Conservation (phyloP, 805 yeast species). For the Candida broadrunensis region DNA sequence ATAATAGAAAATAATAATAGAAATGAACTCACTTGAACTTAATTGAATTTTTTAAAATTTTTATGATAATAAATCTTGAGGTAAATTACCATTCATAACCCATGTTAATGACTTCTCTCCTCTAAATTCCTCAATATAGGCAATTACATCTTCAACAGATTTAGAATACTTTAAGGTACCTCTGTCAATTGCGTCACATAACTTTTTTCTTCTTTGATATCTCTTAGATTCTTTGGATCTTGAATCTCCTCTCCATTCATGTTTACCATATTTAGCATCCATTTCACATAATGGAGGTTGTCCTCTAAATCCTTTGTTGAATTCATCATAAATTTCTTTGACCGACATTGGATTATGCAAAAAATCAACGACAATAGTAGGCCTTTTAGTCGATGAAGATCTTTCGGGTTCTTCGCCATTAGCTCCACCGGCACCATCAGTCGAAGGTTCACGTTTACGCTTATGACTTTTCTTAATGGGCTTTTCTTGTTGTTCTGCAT, state of each 20-base stretch:
- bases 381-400: constrained; percentile 19
- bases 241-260: constrained; percentile 46
- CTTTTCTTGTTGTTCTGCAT: constrained; percentile 8
- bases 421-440: neutral
- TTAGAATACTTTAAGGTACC: constrained; percentile 40
- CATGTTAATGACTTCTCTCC: constrained; percentile 43
- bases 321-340: constrained; percentile 43
- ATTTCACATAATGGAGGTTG: constrained; percentile 41
- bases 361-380: constrained; percentile 36
- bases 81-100: constrained; percentile 47
- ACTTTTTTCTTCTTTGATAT: constrained; percentile 40
- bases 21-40: neutral
- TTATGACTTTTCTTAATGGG: constrained; percentile 2
- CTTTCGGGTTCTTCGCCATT: neutral
- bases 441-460: neutral
- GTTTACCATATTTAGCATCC: constrained; percentile 42
- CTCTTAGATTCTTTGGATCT: constrained; percentile 43
- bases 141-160: constrained; percentile 37
- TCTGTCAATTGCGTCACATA: constrained; percentile 41
- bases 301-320: constrained; percentile 42
- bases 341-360: constrained; percentile 45
- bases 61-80: constrained; percentile 23
- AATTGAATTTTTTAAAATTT: too few species aligned
- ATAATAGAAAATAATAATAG: neutral
- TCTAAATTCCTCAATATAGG: constrained; percentile 39